These are phyloP conservation scores for Houttuynia cordata DNA, from an alignment of 164 flowering plant genomes.

Conservation along the genomic window DNA sequence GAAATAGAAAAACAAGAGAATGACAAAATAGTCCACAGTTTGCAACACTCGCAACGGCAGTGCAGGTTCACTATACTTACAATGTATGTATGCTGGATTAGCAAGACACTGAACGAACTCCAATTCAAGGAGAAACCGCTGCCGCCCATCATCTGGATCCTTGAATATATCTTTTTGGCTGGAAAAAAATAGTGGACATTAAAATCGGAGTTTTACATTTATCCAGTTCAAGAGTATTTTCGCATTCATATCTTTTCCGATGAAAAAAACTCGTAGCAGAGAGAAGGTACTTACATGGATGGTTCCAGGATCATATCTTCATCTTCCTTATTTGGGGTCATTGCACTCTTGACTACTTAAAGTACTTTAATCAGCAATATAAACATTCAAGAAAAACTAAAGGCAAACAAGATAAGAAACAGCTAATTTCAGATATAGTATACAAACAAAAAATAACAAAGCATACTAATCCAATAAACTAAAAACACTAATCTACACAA, in stretches of 20 bases:
- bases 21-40: not conserved
- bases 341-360: not conserved
- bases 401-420: no score
- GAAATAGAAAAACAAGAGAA: not conserved
- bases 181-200: conserved; percentile 4
- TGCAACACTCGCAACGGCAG: no score
- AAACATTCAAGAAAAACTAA: no score
- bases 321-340: conserved; percentile 9
- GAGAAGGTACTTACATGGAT: conserved; percentile 6
- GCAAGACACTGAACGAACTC: conserved; percentile 95
- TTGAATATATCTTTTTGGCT: conserved; percentile 61
- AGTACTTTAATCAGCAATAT: no score
- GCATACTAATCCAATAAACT: no score
- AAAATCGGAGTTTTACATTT: not conserved
- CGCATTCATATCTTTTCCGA: not conserved
- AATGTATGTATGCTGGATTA: conserved; percentile 93
- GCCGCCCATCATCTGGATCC: conserved; percentile 96
- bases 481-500: no score
- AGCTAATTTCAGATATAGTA: no score
- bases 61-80: conserved; percentile 26
- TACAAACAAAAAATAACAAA: no score
- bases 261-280: not conserved
- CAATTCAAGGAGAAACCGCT: conserved; percentile 81
- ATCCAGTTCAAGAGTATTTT: not conserved
- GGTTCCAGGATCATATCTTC: conserved; percentile 5